phyloP scores from a whole-genome alignment of 163 green algal genomes.

The Prototheca cutis region DNA sequence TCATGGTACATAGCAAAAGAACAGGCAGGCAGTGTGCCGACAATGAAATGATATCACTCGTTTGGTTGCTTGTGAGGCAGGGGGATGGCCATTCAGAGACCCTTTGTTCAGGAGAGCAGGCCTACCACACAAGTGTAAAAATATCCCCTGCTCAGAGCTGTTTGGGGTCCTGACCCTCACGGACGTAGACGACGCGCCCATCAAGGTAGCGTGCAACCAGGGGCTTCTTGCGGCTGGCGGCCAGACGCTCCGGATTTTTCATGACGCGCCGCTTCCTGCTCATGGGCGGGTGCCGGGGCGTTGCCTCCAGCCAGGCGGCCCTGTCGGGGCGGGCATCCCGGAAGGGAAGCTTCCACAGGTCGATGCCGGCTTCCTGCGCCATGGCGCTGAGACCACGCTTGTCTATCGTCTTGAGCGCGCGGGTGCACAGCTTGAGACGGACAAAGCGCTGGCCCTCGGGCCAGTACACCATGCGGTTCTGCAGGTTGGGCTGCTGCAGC shows the following conservation, averaged over 20 bases:
- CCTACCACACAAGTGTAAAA: not conserved
- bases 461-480: constrained; percentile 82
- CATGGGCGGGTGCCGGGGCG: constrained; percentile 51
- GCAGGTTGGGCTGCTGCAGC: constrained; percentile 92
- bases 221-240: constrained; percentile 60
- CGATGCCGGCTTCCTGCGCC: constrained; percentile 82
- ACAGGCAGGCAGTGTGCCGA: no score
- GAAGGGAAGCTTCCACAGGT: constrained; percentile 91
- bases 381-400: constrained; percentile 80
- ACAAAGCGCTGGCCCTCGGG: constrained; percentile 63
- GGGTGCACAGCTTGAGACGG: constrained; percentile 47
- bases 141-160: not conserved
- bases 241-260: constrained; percentile 78
- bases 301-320: constrained; percentile 63
- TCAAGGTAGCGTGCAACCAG: constrained; percentile 37
- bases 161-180: constrained; percentile 5
- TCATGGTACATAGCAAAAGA: no score
- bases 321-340: constrained; percentile 62
- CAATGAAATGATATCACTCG: no score
- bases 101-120: no score
- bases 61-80: no score
- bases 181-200: constrained; percentile 30
- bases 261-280: constrained; percentile 59
- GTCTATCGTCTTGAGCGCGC: constrained; percentile 74
- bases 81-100: no score